A percentile compares a stretch with the other conserved stretches of the same genome.
Evolutionary conservation across 208 protist species (phyloP).

Genomic region (Trypanosoma avium): DNA sequence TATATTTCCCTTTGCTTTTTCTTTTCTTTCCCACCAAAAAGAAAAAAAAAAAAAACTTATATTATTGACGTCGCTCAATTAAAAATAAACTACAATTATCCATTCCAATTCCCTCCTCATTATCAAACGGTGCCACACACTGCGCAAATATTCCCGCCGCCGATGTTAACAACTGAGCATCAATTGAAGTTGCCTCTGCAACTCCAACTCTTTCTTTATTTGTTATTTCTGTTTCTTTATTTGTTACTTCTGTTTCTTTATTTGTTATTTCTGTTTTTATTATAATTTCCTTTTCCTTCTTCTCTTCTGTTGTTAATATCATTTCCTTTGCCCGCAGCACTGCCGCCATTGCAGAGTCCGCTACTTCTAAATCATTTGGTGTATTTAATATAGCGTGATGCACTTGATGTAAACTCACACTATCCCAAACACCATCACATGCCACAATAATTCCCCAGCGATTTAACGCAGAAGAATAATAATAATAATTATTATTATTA

Average conservation of each 20-base stretch:
- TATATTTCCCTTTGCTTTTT: conserved; percentile 9
- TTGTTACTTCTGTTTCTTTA: background rate
- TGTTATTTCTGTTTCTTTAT: background rate
- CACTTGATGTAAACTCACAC: conserved; percentile 66
- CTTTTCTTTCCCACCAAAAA: background rate
- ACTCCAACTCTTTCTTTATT: background rate
- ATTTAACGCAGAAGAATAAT: too few species aligned
- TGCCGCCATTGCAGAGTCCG: conserved; percentile 45
- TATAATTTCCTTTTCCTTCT: background rate
- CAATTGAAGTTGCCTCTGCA: conserved; percentile 25
- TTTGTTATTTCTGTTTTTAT: background rate
- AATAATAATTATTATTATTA: too few species aligned
- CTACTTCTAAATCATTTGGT: conserved; percentile 61
- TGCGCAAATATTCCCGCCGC: conserved; percentile 73
- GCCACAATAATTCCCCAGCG: conserved; percentile 76
- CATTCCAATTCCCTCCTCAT: conserved; percentile 74
- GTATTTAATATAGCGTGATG: conserved; percentile 75
- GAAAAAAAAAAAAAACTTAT: conserved; percentile 20
- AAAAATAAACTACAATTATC: conserved; percentile 81
- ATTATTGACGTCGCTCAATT: conserved; percentile 41
- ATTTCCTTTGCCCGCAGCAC: conserved; percentile 51
- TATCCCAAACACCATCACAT: conserved; percentile 88
- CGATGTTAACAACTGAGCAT: conserved; percentile 53
- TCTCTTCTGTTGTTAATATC: too few species aligned
- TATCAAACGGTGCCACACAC: conserved; percentile 68